A percentile compares a stretch with the other conserved stretches of the same genome.
phyloP scores from a whole-genome alignment of 176 grass and related monocot genomes.

The Oryza nivara region DNA sequence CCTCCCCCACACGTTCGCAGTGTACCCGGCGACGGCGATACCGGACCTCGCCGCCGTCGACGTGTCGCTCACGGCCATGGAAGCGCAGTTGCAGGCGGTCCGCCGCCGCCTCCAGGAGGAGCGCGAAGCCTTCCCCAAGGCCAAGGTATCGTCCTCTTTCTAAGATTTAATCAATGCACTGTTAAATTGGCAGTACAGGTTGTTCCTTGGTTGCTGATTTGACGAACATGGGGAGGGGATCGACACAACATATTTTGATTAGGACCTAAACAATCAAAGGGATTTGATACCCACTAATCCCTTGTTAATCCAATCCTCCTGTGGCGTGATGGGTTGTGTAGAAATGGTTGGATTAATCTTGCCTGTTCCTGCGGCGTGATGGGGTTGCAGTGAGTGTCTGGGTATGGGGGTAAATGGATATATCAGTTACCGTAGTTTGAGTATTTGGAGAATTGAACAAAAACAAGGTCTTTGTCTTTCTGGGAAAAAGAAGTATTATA shows the following conservation, averaged over 20 bases:
- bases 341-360: not conserved
- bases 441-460: not conserved
- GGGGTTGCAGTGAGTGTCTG: not conserved
- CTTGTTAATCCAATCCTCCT: too few species aligned
- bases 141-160: constrained; percentile 57
- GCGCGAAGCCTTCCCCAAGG: constrained; percentile 79
- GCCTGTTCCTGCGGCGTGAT: not conserved
- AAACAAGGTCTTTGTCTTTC: not conserved
- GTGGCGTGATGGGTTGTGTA: not conserved
- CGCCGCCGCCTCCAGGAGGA: constrained; percentile 75
- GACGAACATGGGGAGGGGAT: not conserved
- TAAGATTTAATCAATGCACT: not conserved
- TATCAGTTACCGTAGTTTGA: not conserved
- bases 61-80: constrained; percentile 69
- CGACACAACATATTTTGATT: not conserved
- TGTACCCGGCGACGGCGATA: constrained; percentile 63
- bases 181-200: not conserved
- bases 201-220: not conserved
- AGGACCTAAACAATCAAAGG: not conserved
- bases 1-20: constrained; percentile 31
- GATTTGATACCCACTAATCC: not conserved
- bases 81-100: constrained; percentile 73
- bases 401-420: not conserved
- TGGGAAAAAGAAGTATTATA: not conserved
- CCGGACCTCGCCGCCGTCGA: constrained; percentile 74